Evolutionary conservation across 2,329 filamentous ascomycete genomes (phyloP).

Genomic region (Paraphoma sp.): DNA sequence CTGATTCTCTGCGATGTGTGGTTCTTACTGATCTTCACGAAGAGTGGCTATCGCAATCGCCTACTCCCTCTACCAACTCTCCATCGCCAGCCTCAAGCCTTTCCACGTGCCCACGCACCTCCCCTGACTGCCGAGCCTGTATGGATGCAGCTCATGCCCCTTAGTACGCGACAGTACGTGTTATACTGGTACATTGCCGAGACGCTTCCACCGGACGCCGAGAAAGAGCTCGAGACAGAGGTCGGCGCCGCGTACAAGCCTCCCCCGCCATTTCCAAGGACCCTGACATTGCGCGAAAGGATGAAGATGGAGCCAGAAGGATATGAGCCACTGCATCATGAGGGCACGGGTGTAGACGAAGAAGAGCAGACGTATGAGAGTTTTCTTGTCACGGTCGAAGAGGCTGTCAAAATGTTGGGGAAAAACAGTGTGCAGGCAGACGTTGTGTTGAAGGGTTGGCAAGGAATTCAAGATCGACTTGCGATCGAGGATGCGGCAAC

Average conservation of each 20-base stretch:
- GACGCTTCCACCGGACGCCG: constrained; percentile 50
- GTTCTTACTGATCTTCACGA: neutral
- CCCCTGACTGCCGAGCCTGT: constrained; percentile 52
- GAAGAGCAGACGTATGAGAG: constrained; percentile 55
- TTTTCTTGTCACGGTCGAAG: constrained; percentile 51
- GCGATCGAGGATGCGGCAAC: constrained; percentile 30
- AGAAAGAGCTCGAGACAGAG: constrained; percentile 30
- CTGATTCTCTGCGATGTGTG: neutral
- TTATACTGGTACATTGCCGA: constrained; percentile 58
- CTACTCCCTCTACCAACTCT: constrained; percentile 54
- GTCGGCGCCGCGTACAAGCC: constrained; percentile 41
- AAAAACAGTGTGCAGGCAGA: constrained; percentile 51
- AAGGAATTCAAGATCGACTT: constrained; percentile 48
- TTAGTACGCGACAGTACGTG: constrained; percentile 50
- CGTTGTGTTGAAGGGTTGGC: constrained; percentile 55
- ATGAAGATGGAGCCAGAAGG: constrained; percentile 48
- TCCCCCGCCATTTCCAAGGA: constrained; percentile 46
- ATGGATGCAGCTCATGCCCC: constrained; percentile 54
- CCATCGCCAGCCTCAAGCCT: constrained; percentile 53
- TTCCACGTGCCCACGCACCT: constrained; percentile 31
- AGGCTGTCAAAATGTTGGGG: constrained; percentile 50
- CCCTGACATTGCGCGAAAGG: constrained; percentile 47
- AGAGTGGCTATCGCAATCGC: constrained; percentile 57
- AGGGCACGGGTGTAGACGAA: constrained; percentile 57
- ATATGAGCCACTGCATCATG: constrained; percentile 55